These are phyloP conservation scores for Thuja plicata DNA, from an alignment of 83 land plant genomes.

Conservation along the genomic window DNA sequence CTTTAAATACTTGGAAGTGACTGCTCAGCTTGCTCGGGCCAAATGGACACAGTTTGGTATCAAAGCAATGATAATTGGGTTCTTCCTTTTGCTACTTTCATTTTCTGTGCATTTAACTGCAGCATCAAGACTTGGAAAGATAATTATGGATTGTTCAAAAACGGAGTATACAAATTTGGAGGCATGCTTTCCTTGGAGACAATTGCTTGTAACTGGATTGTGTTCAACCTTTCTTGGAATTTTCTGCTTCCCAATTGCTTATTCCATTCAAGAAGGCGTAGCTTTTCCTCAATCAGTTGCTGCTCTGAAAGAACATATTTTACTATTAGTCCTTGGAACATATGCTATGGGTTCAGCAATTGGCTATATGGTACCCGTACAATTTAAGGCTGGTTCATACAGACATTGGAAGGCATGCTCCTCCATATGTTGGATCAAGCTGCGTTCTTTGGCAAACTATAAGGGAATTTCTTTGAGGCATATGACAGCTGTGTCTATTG, in stretches of 20 bases:
- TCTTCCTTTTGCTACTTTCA: slow-evolving; percentile 40
- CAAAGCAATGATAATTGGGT: slow-evolving; percentile 47
- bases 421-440: not conserved
- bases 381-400: not conserved
- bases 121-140: not conserved
- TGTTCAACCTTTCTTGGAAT: slow-evolving; percentile 7
- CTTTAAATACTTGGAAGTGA: slow-evolving; percentile 34
- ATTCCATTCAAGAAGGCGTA: not conserved
- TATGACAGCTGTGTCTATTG: slow-evolving; percentile 25
- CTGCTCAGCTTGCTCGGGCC: slow-evolving; percentile 68
- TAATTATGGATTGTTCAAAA: not conserved
- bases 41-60: slow-evolving; percentile 76
- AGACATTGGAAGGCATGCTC: not conserved
- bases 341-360: slow-evolving; percentile 8
- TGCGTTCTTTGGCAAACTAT: not conserved
- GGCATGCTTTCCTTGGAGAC: slow-evolving; percentile 2
- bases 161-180: not conserved
- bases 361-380: slow-evolving; percentile 7
- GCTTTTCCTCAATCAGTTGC: slow-evolving; percentile 1
- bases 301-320: slow-evolving; percentile 1
- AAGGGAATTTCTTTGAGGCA: slow-evolving; percentile 13
- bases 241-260: slow-evolving; percentile 6
- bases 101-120: slow-evolving; percentile 27
- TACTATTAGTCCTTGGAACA: slow-evolving; percentile 12
- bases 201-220: slow-evolving; percentile 1